A percentile compares a stretch with the other conserved stretches of the same genome.
These are phyloP conservation scores for Pseudoscleropodium purum DNA, from an alignment of 225 moss, liverwort and hornwort genomes.

Conservation along the genomic window DNA sequence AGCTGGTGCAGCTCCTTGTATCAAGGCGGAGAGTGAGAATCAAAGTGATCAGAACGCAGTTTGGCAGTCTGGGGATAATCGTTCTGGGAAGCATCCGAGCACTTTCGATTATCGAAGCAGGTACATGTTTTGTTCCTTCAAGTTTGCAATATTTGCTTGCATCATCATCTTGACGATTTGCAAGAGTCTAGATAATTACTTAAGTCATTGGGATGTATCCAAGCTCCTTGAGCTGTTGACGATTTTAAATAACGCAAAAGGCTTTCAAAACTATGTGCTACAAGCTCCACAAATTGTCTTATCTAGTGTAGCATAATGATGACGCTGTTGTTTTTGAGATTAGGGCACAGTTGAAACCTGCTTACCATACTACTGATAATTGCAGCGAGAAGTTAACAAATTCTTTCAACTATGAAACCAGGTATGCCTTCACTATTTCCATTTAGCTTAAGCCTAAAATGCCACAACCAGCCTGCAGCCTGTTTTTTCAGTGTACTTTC, in stretches of 20 bases:
- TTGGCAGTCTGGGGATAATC: not conserved
- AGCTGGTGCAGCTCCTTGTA: not conserved
- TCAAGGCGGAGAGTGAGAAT: conserved; percentile 1
- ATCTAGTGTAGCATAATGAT: not conserved
- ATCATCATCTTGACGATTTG: not conserved
- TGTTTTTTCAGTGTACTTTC: not conserved
- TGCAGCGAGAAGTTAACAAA: conserved; percentile 2
- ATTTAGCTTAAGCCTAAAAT: not conserved
- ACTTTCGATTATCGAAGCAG: conserved; percentile 27
- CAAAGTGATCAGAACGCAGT: not conserved
- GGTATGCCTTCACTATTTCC: conserved; percentile 2
- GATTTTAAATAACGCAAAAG: not conserved
- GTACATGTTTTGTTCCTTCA: conserved; percentile 1
- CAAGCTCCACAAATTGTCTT: not conserved
- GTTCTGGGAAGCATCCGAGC: not conserved
- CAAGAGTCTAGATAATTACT: not conserved
- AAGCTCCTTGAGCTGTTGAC: not conserved
- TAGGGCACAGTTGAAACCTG: conserved; percentile 21
- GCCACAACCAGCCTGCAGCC: not conserved
- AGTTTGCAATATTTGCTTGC: not conserved
- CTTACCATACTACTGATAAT: not conserved
- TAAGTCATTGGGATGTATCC: not conserved
- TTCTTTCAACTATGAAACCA: conserved; percentile 20
- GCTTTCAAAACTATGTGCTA: not conserved
- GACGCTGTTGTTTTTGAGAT: not conserved